Conservation (phyloP, 2,329 filamentous ascomycete species). For the Fusarium lateritium region DNA sequence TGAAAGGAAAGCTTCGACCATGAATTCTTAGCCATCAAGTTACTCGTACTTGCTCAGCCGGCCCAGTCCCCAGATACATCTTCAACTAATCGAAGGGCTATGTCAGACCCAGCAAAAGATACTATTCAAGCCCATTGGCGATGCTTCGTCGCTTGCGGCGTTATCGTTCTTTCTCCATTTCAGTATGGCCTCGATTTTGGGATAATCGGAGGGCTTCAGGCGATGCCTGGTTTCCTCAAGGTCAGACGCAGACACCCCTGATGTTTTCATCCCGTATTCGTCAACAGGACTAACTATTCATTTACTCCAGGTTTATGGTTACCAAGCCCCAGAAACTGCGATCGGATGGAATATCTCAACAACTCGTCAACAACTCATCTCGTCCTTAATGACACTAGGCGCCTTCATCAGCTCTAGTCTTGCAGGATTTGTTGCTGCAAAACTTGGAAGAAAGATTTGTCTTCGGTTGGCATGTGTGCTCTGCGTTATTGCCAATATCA, state of each 20-base stretch:
- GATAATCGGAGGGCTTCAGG: slow-evolving; percentile 40
- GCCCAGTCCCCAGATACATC: not conserved
- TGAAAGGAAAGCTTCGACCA: slow-evolving; percentile 20
- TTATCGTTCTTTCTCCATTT: slow-evolving; percentile 42
- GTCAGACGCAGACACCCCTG: not conserved
- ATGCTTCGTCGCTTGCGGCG: slow-evolving; percentile 41
- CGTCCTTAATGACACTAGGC: slow-evolving; percentile 44
- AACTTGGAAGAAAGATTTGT: slow-evolving; percentile 38
- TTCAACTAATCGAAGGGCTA: not conserved
- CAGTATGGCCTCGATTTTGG: slow-evolving; percentile 48
- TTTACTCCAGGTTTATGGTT: slow-evolving; percentile 36
- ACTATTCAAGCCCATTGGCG: slow-evolving; percentile 44
- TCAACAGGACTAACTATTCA: not conserved
- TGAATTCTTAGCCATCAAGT: not conserved
- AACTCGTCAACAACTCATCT: slow-evolving; percentile 43
- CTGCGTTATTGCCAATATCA: slow-evolving; percentile 39
- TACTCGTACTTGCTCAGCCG: not conserved
- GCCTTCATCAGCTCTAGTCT: slow-evolving; percentile 46
- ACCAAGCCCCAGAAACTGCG: slow-evolving; percentile 37
- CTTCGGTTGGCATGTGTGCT: slow-evolving; percentile 41
- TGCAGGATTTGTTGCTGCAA: slow-evolving; percentile 34
- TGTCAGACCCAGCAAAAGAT: slow-evolving; percentile 28
- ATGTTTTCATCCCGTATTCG: no score
- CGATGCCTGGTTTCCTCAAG: slow-evolving; percentile 44
- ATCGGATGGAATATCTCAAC: slow-evolving; percentile 47